phyloP scores from a whole-genome alignment of 2,329 filamentous ascomycete genomes.

The Aspergillus pseudonomiae region DNA sequence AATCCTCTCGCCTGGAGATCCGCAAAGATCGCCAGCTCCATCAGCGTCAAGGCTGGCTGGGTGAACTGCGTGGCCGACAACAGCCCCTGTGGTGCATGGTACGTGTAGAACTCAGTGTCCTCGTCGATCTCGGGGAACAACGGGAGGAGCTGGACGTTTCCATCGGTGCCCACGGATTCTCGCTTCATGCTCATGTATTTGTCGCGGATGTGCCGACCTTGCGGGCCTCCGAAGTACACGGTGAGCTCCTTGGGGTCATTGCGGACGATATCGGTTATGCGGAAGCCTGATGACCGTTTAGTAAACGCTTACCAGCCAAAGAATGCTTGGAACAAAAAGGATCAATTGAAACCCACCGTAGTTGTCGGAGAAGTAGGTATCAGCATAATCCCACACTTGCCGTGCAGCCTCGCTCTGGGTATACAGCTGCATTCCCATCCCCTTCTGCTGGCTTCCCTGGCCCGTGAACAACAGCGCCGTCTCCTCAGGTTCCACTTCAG shows the following conservation, averaged over 20 bases:
- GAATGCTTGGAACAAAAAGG: neutral
- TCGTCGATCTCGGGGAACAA: constrained; percentile 99
- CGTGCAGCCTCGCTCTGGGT: constrained; percentile 91
- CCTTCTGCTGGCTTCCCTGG: constrained; percentile 97
- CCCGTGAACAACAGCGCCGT: constrained; percentile 98
- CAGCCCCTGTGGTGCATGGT: constrained; percentile 89
- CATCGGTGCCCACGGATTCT: constrained; percentile 92
- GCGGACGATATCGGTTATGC: constrained; percentile 78
- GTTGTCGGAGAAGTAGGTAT: constrained; percentile 97
- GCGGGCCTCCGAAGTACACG: constrained; percentile 94
- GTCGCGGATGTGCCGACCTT: constrained; percentile 94
- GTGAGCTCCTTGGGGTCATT: constrained; percentile 99
- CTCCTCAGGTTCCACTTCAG: constrained; percentile 95
- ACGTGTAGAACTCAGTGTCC: constrained; percentile 92
- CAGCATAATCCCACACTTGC: constrained; percentile 96
- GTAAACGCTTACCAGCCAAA: constrained; percentile 38
- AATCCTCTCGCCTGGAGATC: constrained; percentile 98
- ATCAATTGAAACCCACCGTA: constrained; percentile 75
- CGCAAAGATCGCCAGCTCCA: constrained; percentile 99
- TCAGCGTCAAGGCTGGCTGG: constrained; percentile 92
- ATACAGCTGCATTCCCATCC: constrained; percentile 99
- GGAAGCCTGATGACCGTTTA: constrained; percentile 35
- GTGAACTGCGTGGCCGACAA: constrained; percentile 98
- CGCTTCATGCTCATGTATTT: constrained; percentile 99
- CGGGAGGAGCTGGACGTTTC: constrained; percentile 94